phyloP scores from a whole-genome alignment of 495 filamentous ascomycete species.

The Trichoderma asperelloides region DNA sequence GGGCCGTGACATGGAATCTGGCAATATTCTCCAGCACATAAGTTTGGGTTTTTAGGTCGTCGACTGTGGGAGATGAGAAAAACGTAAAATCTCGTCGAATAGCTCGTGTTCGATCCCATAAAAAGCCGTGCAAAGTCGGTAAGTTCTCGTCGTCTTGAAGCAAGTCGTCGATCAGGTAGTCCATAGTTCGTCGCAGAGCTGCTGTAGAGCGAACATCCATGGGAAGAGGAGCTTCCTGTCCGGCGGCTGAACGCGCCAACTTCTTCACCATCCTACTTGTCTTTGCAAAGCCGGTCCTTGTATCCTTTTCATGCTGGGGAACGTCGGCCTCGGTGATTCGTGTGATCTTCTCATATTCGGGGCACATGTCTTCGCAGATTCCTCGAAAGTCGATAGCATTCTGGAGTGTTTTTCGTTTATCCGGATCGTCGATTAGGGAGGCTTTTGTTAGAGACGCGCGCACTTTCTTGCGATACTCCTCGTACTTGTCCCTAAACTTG shows the following conservation, averaged over 20 bases:
- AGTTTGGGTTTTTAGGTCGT: constrained; percentile 58
- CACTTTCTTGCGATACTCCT: constrained; percentile 59
- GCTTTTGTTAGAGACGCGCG: constrained; percentile 60
- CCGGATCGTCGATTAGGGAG: constrained; percentile 79
- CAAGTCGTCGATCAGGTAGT: constrained; percentile 75
- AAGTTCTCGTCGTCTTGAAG: constrained; percentile 55
- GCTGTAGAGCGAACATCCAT: constrained; percentile 81
- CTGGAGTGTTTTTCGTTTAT: constrained; percentile 67
- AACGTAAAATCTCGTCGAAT: constrained; percentile 93
- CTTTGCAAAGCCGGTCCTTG: constrained; percentile 28
- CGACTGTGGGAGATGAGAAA: constrained; percentile 53
- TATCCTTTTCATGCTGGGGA: constrained; percentile 42
- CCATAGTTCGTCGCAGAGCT: constrained; percentile 63
- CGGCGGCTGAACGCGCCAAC: constrained; percentile 82
- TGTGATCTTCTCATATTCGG: constrained; percentile 75
- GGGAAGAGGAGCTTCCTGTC: constrained; percentile 81
- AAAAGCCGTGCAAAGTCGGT: constrained; percentile 66
- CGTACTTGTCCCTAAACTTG: constrained; percentile 37
- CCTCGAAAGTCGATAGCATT: constrained; percentile 83
- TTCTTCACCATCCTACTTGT: constrained; percentile 60
- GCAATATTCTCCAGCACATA: constrained; percentile 83
- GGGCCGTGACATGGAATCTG: constrained; percentile 79
- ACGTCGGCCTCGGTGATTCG: constrained; percentile 61
- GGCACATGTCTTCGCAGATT: constrained; percentile 89
- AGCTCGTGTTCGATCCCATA: constrained; percentile 89